Evolutionary conservation across 208 protist species (phyloP), one percentile per base, ranked within the genome.

Genomic region (Leishmania amazonensis): DNA sequence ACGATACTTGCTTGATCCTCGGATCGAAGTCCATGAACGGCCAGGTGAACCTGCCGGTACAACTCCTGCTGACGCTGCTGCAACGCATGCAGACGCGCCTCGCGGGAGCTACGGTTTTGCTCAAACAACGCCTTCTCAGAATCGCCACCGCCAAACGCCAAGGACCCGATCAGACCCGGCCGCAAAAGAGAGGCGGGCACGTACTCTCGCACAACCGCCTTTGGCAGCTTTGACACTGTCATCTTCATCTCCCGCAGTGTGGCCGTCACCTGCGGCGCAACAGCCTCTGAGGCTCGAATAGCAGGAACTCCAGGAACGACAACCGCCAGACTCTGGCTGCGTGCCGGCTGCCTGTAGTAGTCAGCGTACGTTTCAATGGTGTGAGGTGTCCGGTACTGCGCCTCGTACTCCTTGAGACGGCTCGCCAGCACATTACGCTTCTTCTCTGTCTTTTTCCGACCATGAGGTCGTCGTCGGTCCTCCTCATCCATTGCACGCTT

Each of bases 331-430:
- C 57, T 54, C 5, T 42, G 24, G 51, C 42, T 58, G 38, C 71
- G n/a, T 17, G 67, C 47, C 47, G 80, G 70, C 38, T 76, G 51
- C 47, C 85, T 75, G 84, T 96, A 95, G 86, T 95, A 96, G 54
- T 92, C 88, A 19, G 85, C 89, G 86, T 96, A 96, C n/a, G 83
- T 93, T 68, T 89, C 73, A 21, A 71, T 62, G 28, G 53, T 75
- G 49, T 80, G 62, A 4, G 87, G 85, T 3, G 77, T 76, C n/a
- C 85, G 88, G 79, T 95, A 93, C 19, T 62, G 60, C 45, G 83
- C 80, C 65, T 91, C 87, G 71, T 95, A 94, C 77, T 94, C 89
- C 65, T 85, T 83, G n/a, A 95, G 80, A 15, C 79, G 79, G 28
- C 86, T 80, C 15, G 68, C 83, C 8, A 96, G 74, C 42, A 83